Conservation (phyloP, 164 flowering plant genomes). For the Tetracentron sinense region DNA sequence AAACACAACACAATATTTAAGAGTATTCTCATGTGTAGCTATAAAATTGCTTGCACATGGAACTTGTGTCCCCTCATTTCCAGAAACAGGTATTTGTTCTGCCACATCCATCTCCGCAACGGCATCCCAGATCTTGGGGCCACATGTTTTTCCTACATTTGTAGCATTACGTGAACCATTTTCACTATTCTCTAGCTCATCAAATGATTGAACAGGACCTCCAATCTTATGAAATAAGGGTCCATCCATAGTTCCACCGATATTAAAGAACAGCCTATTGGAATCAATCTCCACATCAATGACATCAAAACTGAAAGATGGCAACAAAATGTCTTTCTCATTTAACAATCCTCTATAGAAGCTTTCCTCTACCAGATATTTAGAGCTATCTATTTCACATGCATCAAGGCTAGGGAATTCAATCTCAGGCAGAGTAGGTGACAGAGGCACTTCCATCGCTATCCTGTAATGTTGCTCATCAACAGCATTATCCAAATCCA, state of each 20-base stretch:
- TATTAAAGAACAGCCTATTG: constrained; percentile 15
- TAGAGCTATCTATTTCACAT: constrained; percentile 9
- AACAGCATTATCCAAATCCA: constrained; percentile 59
- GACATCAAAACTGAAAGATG: constrained; percentile 27
- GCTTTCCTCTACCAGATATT: constrained; percentile 4
- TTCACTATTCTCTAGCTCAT: not conserved
- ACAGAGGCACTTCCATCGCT: constrained; percentile 57
- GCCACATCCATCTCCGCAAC: constrained; percentile 8
- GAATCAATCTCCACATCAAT: constrained; percentile 31
- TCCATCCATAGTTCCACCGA: constrained; percentile 1
- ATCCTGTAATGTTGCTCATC: constrained; percentile 52
- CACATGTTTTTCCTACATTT: constrained; percentile 10
- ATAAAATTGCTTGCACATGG: constrained; percentile 16
- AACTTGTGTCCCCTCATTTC: constrained; percentile 12
- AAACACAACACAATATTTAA: constrained; percentile 33
- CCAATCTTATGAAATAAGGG: constrained; percentile 1
- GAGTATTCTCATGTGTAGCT: constrained; percentile 3
- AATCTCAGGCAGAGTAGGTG: constrained; percentile 70
- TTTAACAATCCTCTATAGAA: constrained; percentile 7
- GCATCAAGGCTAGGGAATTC: constrained; percentile 17
- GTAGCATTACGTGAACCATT: constrained; percentile 8
- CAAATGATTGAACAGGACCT: constrained; percentile 3
- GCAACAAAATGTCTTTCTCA: constrained; percentile 14
- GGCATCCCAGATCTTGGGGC: constrained; percentile 9
- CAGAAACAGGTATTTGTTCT: constrained; percentile 6